phyloP scores from a whole-genome alignment of 495 filamentous ascomycete genomes.

The Daldinia decipiens region DNA sequence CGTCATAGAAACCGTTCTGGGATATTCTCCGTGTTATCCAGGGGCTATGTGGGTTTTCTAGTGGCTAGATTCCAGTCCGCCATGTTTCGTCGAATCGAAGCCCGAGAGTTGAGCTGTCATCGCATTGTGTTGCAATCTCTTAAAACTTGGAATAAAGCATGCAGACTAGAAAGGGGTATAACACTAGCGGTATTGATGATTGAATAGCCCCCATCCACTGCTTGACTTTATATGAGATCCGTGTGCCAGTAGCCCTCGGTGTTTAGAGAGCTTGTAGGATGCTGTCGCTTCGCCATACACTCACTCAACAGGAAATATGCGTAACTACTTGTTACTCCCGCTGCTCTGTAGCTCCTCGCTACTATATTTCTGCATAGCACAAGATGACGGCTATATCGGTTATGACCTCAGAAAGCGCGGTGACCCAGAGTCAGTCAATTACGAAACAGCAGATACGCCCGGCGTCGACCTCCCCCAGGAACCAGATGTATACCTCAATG shows the following conservation, averaged over 20 bases:
- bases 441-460: conserved; percentile 62
- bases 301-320: neutral
- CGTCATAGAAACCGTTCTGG: neutral
- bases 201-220: neutral
- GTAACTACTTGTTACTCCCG: conserved; percentile 5
- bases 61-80: neutral
- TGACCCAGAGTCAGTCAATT: conserved; percentile 59
- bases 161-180: conserved; percentile 37
- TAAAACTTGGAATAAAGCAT: conserved; percentile 36
- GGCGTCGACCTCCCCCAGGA: conserved; percentile 52
- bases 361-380: conserved; percentile 33
- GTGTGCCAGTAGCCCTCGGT: neutral
- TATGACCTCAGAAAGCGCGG: conserved; percentile 62
- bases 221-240: conserved; percentile 2
- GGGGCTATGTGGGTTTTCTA: neutral
- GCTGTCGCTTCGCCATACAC: neutral
- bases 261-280: neutral
- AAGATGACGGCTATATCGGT: conserved; percentile 61
- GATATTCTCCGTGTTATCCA: conserved; percentile 2
- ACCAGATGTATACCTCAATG: conserved; percentile 68
- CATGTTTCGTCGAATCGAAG: neutral
- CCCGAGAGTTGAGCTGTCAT: neutral
- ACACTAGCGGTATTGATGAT: neutral
- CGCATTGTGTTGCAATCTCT: conserved; percentile 3
- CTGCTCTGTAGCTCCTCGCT: conserved; percentile 39